Percentiles rank a stretch among this genome's conserved stretches.
phyloP scores from a whole-genome alignment of 495 filamentous ascomycete genomes.

The Penicillium paradoxum region DNA sequence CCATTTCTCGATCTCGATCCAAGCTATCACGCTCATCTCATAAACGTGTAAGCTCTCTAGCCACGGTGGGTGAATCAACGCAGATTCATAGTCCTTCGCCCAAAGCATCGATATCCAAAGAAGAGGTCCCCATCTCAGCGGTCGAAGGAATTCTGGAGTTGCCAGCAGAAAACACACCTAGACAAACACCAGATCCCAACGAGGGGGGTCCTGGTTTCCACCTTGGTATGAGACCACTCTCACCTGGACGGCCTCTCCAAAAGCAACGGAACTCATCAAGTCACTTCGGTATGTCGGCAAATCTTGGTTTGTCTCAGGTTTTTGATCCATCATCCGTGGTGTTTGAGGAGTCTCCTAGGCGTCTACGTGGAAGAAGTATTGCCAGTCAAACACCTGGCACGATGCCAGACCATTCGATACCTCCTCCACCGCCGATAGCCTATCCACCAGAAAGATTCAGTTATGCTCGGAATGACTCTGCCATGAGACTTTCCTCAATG shows the following conservation, averaged over 20 bases:
- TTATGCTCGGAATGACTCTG: constrained; percentile 38
- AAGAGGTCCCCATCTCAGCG: constrained; percentile 35
- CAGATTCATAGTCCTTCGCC: constrained; percentile 12
- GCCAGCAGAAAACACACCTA: constrained; percentile 37
- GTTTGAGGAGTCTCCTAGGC: constrained; percentile 23
- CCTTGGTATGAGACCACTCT: constrained; percentile 32
- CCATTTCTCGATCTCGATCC: constrained; percentile 30
- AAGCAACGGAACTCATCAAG: constrained; percentile 21
- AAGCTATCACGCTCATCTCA: constrained; percentile 20
- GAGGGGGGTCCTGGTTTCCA: constrained; percentile 21
- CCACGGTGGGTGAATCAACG: constrained; percentile 25
- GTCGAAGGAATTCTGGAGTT: constrained; percentile 39
- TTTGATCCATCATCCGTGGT: constrained; percentile 16
- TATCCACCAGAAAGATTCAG: constrained; percentile 33
- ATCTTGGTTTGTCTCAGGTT: constrained; percentile 5
- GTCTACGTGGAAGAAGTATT: constrained; percentile 37
- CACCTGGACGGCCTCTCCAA: constrained; percentile 29
- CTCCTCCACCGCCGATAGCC: constrained; percentile 40
- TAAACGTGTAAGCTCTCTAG: constrained; percentile 28
- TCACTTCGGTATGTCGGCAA: constrained; percentile 27
- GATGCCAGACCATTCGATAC: constrained; percentile 39
- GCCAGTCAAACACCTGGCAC: constrained; percentile 37
- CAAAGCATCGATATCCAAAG: constrained; percentile 18
- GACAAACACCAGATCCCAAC: constrained; percentile 38
- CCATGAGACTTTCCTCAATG: constrained; percentile 38